phyloP scores from a whole-genome alignment of 352 stramenopile species.

The Phytopythium helicoides region DNA sequence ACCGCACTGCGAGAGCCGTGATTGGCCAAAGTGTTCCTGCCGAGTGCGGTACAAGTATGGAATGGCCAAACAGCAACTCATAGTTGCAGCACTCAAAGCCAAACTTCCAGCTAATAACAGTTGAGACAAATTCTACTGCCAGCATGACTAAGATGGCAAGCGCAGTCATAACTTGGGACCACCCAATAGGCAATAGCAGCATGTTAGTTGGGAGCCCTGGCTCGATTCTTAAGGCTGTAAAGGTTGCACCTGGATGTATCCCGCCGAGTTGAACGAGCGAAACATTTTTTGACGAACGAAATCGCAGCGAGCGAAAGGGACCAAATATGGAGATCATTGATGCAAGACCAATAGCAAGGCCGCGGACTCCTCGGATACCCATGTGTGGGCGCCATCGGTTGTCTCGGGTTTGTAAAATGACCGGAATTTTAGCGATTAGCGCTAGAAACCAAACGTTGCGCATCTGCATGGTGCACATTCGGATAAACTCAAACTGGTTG shows the following conservation, averaged over 20 bases:
- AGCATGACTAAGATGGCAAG: constrained; percentile 1
- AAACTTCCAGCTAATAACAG: neutral
- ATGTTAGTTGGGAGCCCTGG: neutral
- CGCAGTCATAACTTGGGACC: constrained; percentile 1
- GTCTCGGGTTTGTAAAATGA: constrained; percentile 17
- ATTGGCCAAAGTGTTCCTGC: constrained; percentile 18
- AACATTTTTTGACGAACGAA: constrained; percentile 17
- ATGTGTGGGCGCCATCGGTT: constrained; percentile 15
- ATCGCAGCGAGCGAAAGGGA: constrained; percentile 19
- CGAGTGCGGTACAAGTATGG: neutral
- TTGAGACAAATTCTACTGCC: neutral
- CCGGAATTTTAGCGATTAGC: constrained; percentile 20
- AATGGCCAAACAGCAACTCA: neutral
- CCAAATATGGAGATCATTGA: constrained; percentile 34
- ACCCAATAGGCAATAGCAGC: neutral
- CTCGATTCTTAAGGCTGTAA: neutral
- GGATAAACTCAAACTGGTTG: constrained; percentile 23
- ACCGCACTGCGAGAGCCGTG: constrained; percentile 16
- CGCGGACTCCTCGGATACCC: constrained; percentile 25
- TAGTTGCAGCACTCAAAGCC: neutral
- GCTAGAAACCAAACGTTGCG: constrained; percentile 42
- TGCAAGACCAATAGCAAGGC: constrained; percentile 31
- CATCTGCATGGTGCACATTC: constrained; percentile 38
- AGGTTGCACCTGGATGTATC: neutral
- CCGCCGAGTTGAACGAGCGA: neutral